phyloP scores from a whole-genome alignment of 768 basidiomycete species.

The Tricholoma bakamatsutake region DNA sequence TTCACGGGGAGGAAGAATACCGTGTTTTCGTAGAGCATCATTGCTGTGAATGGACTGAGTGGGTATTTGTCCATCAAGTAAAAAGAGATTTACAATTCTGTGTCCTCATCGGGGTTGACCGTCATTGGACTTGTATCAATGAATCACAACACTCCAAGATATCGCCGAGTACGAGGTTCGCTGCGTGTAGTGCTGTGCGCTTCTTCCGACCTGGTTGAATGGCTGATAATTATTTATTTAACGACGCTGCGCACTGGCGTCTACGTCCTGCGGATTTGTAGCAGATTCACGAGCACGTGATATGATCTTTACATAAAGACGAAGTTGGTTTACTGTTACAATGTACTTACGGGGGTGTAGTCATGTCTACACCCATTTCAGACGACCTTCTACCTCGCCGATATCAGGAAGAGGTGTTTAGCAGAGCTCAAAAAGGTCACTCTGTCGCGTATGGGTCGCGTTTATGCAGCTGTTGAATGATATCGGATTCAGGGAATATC shows the following conservation, averaged over 20 bases:
- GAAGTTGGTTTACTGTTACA: too few species aligned
- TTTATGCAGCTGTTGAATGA: neutral
- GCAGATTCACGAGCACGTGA: neutral
- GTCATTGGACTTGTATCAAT: conserved; percentile 37
- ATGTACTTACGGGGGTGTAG: too few species aligned
- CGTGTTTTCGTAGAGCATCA: conserved; percentile 88
- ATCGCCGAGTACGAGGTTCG: neutral
- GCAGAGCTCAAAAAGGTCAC: conserved; percentile 47
- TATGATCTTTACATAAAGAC: too few species aligned
- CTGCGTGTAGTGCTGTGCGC: neutral
- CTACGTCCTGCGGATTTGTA: neutral
- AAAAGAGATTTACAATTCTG: conserved; percentile 74
- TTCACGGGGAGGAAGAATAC: conserved; percentile 77
- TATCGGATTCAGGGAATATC: conserved; percentile 45
- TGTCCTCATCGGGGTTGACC: conserved; percentile 85
- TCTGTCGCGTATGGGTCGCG: neutral
- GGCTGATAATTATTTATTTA: neutral
- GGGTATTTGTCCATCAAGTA: neutral
- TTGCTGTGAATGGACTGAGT: conserved; percentile 49
- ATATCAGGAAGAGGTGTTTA: conserved; percentile 71
- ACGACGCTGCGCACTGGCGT: conserved; percentile 3
- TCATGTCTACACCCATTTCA: neutral
- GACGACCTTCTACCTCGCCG: conserved; percentile 30
- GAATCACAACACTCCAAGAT: neutral
- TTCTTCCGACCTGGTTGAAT: neutral